Conservation (phyloP, 176 grass and related monocot genomes). For the Guadua angustifolia region DNA sequence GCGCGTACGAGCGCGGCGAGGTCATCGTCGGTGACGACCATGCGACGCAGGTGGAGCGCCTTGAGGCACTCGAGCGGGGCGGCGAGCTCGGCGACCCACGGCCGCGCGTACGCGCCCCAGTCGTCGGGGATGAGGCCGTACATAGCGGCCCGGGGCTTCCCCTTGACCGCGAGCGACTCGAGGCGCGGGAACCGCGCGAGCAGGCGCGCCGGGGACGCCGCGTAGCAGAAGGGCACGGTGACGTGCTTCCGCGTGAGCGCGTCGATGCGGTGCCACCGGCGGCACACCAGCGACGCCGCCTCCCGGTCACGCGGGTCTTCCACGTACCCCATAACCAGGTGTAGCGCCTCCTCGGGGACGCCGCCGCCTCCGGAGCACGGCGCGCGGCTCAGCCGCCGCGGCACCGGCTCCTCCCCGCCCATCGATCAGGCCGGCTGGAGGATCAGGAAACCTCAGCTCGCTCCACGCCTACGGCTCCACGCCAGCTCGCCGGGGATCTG, state of each 20-base stretch:
- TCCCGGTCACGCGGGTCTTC: slow-evolving; percentile 76
- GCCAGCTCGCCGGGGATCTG: slow-evolving; percentile 38
- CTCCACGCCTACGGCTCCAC: slow-evolving; percentile 18
- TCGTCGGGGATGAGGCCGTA: slow-evolving; percentile 71
- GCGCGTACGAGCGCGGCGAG: slow-evolving; percentile 59
- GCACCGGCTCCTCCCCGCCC: slow-evolving; percentile 63
- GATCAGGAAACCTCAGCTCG: neutral
- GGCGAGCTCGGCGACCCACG: slow-evolving; percentile 64
- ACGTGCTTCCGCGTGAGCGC: slow-evolving; percentile 75
- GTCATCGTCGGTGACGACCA: slow-evolving; percentile 81
- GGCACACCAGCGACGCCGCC: slow-evolving; percentile 70
- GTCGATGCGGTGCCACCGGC: slow-evolving; percentile 74
- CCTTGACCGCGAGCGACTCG: slow-evolving; percentile 81
- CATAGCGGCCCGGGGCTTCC: slow-evolving; percentile 85
- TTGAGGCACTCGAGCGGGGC: slow-evolving; percentile 76
- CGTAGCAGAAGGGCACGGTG: slow-evolving; percentile 82
- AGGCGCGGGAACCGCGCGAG: slow-evolving; percentile 63
- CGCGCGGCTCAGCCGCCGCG: slow-evolving; percentile 38
- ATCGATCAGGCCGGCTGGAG: slow-evolving; percentile 24
- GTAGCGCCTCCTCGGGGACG: slow-evolving; percentile 71
- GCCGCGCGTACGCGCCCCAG: slow-evolving; percentile 67
- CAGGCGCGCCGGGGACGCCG: slow-evolving; percentile 57
- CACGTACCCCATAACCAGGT: slow-evolving; percentile 67
- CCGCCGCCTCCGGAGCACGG: slow-evolving; percentile 45
- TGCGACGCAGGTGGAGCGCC: slow-evolving; percentile 74